Base-by-base conservation (phyloP, 2,329 filamentous ascomycete genomes). In the Ophiostoma pallidulum region DNA sequence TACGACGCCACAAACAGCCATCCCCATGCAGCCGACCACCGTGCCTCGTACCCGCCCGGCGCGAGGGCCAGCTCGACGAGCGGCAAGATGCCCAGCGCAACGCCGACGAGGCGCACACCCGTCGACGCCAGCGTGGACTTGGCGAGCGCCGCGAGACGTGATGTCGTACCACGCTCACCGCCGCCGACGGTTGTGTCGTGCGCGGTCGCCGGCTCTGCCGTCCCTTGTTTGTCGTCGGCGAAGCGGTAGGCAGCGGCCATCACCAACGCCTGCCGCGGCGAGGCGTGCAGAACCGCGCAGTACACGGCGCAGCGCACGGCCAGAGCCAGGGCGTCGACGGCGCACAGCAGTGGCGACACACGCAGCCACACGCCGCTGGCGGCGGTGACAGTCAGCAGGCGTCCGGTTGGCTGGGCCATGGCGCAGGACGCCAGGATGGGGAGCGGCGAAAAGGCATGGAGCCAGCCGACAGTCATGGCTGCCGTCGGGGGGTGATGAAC, bases 361-460 rank as follows among this genome's bases (percentile, higher is more conserved):
- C 50, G 50, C 39, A 51, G 35, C 33, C 19, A 47, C 19, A 37
- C n/a, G 20, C 42, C 49, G 39, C 29, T 16, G 16, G 32, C 14
- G 22, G 36, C 28, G 4, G 38, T 24, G 7, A 32, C 31, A 13
- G 36, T 16, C 18, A 51, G 19, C 35, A 49, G 14, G 1, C 47
- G 47, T 9, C 50, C 43, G 19, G 40, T 42, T 4, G 47, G 47
- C 29, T 51, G 50, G 36, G 39, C n/a, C 46, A 49, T 47, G 33
- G 50, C 43, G 18, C 13, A 24, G 4, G 22, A 35, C 8, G 49
- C 49, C 20, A 51, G 35, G 14, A 47, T 13, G 8, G 29, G 29
- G 9, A 51, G 42, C 19, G 39, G 42, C 16, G 39, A 28, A 19
- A 35, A 49, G 41, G 49, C 49, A 39, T 40, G 22, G 6, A 22